These are phyloP conservation scores for Aspergillus sp. DNA, from an alignment of 2,329 filamentous ascomycete genomes.

Conservation along the genomic window DNA sequence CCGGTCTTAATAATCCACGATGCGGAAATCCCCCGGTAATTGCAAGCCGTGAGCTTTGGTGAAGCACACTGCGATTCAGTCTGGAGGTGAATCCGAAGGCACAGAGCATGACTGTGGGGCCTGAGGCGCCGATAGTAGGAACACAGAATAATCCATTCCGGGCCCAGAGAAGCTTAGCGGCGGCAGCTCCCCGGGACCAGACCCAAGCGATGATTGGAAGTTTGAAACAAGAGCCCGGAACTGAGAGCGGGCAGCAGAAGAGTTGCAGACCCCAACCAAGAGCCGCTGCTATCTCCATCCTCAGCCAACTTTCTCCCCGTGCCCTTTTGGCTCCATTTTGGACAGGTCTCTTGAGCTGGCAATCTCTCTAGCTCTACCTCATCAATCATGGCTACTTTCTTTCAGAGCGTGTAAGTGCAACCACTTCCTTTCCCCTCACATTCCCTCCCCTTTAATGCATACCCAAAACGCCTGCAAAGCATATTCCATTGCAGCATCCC, in stretches of 20 bases:
- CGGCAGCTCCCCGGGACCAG: conserved; percentile 21
- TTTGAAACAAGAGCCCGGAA: neutral
- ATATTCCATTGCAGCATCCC: conserved; percentile 7
- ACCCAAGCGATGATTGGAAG: conserved; percentile 14
- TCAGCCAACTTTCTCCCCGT: conserved; percentile 4
- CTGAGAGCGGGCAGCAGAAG: neutral
- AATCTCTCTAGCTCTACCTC: neutral
- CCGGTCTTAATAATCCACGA: neutral
- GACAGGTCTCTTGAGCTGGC: conserved; percentile 2
- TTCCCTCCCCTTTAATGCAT: conserved; percentile 12
- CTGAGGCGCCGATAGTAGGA: conserved; percentile 13
- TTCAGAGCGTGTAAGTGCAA: conserved; percentile 50
- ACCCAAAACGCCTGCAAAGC: conserved; percentile 8
- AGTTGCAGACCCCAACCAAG: conserved; percentile 2
- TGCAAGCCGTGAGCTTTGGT: neutral
- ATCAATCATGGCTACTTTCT: conserved; percentile 48
- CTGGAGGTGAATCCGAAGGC: neutral
- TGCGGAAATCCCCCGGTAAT: neutral
- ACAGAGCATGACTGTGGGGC: neutral
- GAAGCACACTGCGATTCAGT: neutral
- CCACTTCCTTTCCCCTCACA: conserved; percentile 20
- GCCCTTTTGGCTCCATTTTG: neutral
- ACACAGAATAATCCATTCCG: conserved; percentile 25
- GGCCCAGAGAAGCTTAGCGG: conserved; percentile 23
- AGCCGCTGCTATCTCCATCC: conserved; percentile 8